Percentiles rank a stretch among this genome's conserved stretches.
These are phyloP conservation scores for Zasmidium angulare DNA, from an alignment of 2,329 filamentous ascomycete genomes.

Conservation along the genomic window DNA sequence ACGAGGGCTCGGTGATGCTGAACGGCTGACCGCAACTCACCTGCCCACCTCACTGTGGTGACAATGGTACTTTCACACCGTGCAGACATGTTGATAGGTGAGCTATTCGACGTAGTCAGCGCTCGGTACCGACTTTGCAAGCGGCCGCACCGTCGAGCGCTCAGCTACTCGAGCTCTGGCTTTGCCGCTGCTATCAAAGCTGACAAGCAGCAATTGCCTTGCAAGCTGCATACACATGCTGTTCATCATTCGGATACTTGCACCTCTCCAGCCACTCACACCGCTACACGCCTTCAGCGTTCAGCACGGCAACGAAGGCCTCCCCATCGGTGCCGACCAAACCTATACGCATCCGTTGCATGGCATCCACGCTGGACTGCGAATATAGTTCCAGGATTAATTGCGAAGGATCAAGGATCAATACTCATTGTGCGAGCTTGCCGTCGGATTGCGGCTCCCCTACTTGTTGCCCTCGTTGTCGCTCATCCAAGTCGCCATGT, in stretches of 20 bases:
- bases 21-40: background rate
- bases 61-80: background rate
- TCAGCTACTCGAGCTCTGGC: background rate
- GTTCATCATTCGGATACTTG: background rate
- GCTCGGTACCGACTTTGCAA: background rate
- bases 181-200: background rate
- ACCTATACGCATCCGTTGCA: background rate
- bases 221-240: background rate
- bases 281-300: background rate
- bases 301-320: background rate
- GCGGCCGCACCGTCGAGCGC: background rate
- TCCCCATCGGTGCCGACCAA: background rate
- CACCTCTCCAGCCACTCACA: background rate
- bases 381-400: background rate
- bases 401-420: background rate
- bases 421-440: background rate
- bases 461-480: background rate
- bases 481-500: constrained; percentile 8
- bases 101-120: background rate
- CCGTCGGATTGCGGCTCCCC: background rate
- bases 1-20: background rate
- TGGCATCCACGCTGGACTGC: background rate
- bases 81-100: background rate
- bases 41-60: background rate
- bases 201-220: background rate